Evolutionary conservation across 1,284 basidiomycete genomes (phyloP).

Genomic region (Cryptococcus jaspeensis): DNA sequence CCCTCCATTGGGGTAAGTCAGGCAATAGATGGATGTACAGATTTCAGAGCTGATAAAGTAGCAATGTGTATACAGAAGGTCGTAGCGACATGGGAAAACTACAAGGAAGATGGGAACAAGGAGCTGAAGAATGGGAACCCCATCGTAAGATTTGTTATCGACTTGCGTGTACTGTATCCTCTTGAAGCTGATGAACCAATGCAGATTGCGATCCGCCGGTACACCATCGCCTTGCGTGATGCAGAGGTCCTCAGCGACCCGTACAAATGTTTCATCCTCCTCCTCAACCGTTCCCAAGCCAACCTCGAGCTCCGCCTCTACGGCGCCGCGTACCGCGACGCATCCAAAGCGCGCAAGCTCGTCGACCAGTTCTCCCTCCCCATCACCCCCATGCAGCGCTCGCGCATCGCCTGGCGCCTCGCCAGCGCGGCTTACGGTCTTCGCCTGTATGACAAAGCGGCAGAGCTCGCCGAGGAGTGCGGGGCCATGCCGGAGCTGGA

Average conservation of each 20-base stretch:
- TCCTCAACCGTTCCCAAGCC: constrained; percentile 6
- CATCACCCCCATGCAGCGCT: neutral
- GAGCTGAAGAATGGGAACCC: neutral
- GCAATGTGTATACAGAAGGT: no score
- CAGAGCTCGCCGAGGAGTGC: neutral
- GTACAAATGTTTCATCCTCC: neutral
- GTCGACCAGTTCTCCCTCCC: neutral
- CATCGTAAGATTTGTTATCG: no score
- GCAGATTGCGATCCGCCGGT: neutral
- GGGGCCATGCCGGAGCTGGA: neutral
- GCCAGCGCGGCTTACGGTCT: constrained; percentile 3
- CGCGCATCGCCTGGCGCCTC: neutral
- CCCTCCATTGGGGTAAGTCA: neutral
- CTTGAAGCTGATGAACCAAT: no score
- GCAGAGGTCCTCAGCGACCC: neutral
- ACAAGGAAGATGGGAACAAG: neutral
- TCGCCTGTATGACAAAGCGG: neutral
- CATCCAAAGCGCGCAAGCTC: neutral
- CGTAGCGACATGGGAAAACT: neutral
- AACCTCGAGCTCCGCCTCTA: neutral
- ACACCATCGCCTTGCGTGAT: neutral
- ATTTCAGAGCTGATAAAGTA: no score
- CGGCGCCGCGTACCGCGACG: constrained; percentile 4
- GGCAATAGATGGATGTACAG: no score
- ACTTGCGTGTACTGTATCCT: no score